A percentile compares a stretch with the other conserved stretches of the same genome.
These are phyloP conservation scores for Xylaria telfairii DNA, from an alignment of 495 filamentous ascomycete genomes.

Conservation along the genomic window DNA sequence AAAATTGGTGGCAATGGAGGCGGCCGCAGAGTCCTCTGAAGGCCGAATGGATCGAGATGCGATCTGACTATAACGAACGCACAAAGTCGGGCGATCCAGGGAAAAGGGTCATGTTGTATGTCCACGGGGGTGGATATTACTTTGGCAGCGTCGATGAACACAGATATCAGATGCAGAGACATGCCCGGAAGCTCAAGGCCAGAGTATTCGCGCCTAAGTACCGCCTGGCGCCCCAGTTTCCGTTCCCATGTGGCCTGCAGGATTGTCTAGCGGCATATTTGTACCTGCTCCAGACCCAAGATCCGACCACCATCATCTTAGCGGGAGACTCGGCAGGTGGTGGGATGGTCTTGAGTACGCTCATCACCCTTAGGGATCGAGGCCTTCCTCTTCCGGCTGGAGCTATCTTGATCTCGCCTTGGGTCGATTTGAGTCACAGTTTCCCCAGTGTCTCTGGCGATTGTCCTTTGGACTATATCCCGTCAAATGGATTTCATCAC, in stretches of 20 bases:
- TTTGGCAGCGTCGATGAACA: slow-evolving; percentile 96
- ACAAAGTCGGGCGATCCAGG: slow-evolving; percentile 62
- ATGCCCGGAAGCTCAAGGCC: slow-evolving; percentile 91
- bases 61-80: slow-evolving; percentile 73
- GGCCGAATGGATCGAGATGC: slow-evolving; percentile 97
- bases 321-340: slow-evolving; percentile 92
- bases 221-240: slow-evolving; percentile 89
- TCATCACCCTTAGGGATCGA: slow-evolving; percentile 82
- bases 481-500: slow-evolving; percentile 82
- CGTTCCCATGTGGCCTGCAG: slow-evolving; percentile 88
- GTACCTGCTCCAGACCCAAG: slow-evolving; percentile 74
- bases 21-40: slow-evolving; percentile 62
- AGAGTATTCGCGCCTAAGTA: slow-evolving; percentile 88
- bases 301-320: slow-evolving; percentile 75
- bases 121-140: slow-evolving; percentile 75
- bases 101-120: slow-evolving; percentile 87
- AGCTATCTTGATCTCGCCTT: slow-evolving; percentile 87
- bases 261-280: slow-evolving; percentile 90
- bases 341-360: slow-evolving; percentile 80
- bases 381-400: slow-evolving; percentile 84
- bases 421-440: slow-evolving; percentile 92
- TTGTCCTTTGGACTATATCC: slow-evolving; percentile 83
- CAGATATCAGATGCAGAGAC: slow-evolving; percentile 92
- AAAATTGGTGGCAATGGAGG: slow-evolving; percentile 96
- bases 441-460: slow-evolving; percentile 85